Base-by-base conservation (phyloP, 441 rosid species). In the Populus hybrid region DNA sequence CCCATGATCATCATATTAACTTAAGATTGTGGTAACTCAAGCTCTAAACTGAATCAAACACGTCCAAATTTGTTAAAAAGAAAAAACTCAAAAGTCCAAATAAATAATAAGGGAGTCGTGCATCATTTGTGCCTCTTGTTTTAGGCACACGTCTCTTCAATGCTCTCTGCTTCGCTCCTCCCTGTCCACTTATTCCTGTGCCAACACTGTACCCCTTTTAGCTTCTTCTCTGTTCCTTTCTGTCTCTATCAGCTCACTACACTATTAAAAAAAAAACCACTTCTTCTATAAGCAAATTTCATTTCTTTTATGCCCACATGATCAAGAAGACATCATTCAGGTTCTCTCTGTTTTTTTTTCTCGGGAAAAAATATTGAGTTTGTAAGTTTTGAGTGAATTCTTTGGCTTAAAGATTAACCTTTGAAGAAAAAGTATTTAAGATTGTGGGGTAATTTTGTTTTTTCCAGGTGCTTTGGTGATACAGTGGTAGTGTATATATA, bases 101-200 rank as follows among this genome's bases (percentile, higher is more conserved):
- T 61, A 61, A 61, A 21, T 23, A 61, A 21, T 23, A 9, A 21
- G 66, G 1, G 30, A 36, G 40, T 42, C 63, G 64, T 32, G 64
- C 77, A 24, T 40, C 69, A 24, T 2, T 61, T 59, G 24, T 24
- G 59, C 34, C 70, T 70, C 70, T 28, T 42, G 69, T 26, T 28
- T 40, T 23, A n/a, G 80, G 65, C 70, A 40, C 66, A 40, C 80
- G 71, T 76, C 80, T 63, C 8, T 46, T 72, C 20, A 8, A 59
- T 59, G 64, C 64, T 38, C 46, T 38, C 36, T 34, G 36, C 10
- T 61, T 61, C 4, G 10, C 21, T 61, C 66, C 40, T 30, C 28
- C 24, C 24, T 38, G 24, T 57, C 57, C 14, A 1, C 14, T 20
- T 28, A 30, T 73, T 11, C 38, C 59, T 38, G 10, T 38, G 34